Conservation (phyloP, 306 rosid genomes). For the Comarum palustre region DNA sequence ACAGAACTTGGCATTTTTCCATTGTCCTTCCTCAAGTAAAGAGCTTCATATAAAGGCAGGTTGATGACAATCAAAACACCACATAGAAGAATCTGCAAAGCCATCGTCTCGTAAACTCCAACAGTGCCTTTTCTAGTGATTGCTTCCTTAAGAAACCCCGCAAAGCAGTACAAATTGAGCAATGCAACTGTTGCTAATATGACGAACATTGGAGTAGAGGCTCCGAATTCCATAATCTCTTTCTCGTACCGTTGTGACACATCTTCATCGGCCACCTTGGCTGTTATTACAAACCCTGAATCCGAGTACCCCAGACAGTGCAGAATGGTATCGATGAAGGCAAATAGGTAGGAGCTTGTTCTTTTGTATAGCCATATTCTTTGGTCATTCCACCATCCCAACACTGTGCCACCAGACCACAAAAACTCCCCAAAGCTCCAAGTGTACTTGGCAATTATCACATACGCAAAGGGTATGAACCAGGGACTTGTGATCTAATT, state of each 20-base stretch:
- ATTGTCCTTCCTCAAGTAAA: constrained; percentile 68
- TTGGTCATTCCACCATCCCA: constrained; percentile 87
- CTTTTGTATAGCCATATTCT: constrained; percentile 80
- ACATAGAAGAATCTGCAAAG: constrained; percentile 51
- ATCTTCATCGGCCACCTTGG: constrained; percentile 63
- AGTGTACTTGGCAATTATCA: constrained; percentile 37
- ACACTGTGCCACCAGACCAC: constrained; percentile 55
- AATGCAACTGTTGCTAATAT: constrained; percentile 54
- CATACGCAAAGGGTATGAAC: constrained; percentile 73
- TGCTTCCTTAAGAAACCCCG: constrained; percentile 41
- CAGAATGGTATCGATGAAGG: constrained; percentile 47
- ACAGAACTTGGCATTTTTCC: constrained; percentile 58
- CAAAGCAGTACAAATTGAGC: constrained; percentile 59
- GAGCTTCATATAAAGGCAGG: constrained; percentile 60
- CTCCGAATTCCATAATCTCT: constrained; percentile 82
- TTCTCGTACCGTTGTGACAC: constrained; percentile 49
- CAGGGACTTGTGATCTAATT: constrained; percentile 69
- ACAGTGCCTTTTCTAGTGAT: constrained; percentile 27
- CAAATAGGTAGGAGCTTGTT: constrained; percentile 63
- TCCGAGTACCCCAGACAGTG: constrained; percentile 44
- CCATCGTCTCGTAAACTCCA: constrained; percentile 38
- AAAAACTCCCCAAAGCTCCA: constrained; percentile 56
- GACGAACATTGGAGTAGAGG: constrained; percentile 64
- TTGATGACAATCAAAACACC: constrained; percentile 59
- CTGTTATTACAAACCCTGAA: constrained; percentile 53